These are phyloP conservation scores for Pogostemon cablin DNA, from an alignment of 257 asterid species.

Conservation along the genomic window DNA sequence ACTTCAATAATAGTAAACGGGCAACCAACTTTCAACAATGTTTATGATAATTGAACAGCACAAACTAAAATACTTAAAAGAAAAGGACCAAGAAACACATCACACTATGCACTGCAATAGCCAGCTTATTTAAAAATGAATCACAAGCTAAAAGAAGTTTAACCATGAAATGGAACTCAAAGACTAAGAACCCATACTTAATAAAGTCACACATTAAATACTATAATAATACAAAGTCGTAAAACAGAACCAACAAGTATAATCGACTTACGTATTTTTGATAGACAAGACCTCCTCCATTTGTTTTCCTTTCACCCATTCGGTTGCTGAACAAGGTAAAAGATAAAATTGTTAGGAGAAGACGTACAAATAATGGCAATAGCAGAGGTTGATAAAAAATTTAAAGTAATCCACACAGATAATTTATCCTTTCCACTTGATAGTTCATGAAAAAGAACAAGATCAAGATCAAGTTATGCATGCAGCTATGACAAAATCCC, in stretches of 20 bases:
- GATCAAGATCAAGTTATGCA: constrained; percentile 16
- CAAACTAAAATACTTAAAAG: background rate
- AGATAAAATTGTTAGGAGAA: background rate
- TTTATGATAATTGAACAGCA: background rate
- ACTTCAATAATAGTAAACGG: background rate
- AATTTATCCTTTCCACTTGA: constrained; percentile 7
- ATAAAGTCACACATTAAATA: background rate
- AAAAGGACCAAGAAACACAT: constrained; percentile 1
- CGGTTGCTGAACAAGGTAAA: constrained; percentile 67
- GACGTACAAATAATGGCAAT: background rate
- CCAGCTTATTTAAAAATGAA: background rate
- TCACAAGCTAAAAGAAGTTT: background rate
- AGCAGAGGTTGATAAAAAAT: background rate
- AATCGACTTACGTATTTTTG: constrained; percentile 76
- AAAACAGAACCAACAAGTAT: constrained; percentile 13
- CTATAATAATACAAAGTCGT: background rate
- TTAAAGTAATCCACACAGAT: background rate
- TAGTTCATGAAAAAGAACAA: background rate
- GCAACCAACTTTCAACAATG: background rate
- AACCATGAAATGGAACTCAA: background rate
- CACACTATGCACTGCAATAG: background rate
- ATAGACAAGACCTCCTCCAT: constrained; percentile 88
- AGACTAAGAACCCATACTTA: background rate
- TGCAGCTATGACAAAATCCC: background rate
- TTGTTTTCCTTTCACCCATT: constrained; percentile 93